These are phyloP conservation scores for Tricholoma furcatifolium DNA, from an alignment of 768 basidiomycete genomes.

Conservation along the genomic window DNA sequence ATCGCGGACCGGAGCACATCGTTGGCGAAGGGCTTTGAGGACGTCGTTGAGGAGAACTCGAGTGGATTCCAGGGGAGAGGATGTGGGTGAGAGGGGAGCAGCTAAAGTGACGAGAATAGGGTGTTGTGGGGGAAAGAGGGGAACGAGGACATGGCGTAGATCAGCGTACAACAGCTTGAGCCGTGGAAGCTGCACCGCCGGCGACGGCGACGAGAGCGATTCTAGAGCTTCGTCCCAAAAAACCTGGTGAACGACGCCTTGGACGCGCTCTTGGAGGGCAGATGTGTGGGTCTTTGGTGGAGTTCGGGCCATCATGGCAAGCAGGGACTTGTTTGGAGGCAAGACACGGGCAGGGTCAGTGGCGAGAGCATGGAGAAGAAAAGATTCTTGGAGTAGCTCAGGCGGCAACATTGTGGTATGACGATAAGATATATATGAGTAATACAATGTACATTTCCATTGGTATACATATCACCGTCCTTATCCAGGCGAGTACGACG, in stretches of 20 bases:
- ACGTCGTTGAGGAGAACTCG: constrained; percentile 54
- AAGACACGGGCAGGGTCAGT: constrained; percentile 58
- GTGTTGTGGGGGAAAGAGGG: constrained; percentile 60
- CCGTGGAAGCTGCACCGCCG: constrained; percentile 58
- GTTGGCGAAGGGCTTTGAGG: constrained; percentile 47
- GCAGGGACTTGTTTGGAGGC: constrained; percentile 71
- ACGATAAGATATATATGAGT: not conserved
- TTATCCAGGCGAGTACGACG: constrained; percentile 15
- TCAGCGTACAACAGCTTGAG: constrained; percentile 58
- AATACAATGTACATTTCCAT: too few species aligned
- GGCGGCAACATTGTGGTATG: constrained; percentile 36
- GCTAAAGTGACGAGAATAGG: constrained; percentile 50
- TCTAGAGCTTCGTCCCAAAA: constrained; percentile 73
- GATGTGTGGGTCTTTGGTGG: constrained; percentile 4
- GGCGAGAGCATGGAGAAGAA: constrained; percentile 68
- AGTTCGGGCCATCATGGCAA: constrained; percentile 51
- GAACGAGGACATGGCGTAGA: constrained; percentile 44
- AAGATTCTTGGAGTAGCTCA: constrained; percentile 59
- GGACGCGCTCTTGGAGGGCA: constrained; percentile 39
- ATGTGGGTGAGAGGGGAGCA: constrained; percentile 63
- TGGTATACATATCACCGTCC: too few species aligned
- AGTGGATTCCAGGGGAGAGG: constrained; percentile 61
- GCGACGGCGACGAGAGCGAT: constrained; percentile 54
- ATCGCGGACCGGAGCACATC: constrained; percentile 71
- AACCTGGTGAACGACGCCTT: constrained; percentile 57